Percentiles rank a stretch among this genome's conserved stretches.
Conservation (phyloP, 1,139 yeast genomes). For the Sugiyamaella castrensis region DNA sequence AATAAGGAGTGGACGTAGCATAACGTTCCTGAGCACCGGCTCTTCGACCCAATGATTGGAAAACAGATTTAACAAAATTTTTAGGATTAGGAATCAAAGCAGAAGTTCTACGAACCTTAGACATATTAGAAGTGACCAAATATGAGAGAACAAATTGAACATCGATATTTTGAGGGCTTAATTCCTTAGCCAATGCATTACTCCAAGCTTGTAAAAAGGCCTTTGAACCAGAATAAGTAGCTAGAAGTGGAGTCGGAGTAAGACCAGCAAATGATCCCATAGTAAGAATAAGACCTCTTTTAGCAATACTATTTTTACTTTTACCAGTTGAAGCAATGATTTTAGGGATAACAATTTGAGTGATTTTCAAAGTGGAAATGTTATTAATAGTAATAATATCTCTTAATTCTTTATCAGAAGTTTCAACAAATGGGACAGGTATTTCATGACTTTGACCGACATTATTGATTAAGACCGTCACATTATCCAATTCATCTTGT, state of each 20-base stretch:
- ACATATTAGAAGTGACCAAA: constrained; percentile 93
- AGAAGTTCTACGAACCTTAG: constrained; percentile 80
- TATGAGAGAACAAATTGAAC: constrained; percentile 87
- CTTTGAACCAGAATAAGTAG: constrained; percentile 94
- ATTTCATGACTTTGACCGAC: constrained; percentile 94
- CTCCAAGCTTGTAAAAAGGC: constrained; percentile 95
- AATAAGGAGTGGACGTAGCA: constrained; percentile 86
- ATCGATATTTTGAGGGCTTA: constrained; percentile 64
- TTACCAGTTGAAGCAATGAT: constrained; percentile 35
- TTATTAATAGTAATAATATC: constrained; percentile 83
- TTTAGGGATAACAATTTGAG: constrained; percentile 70
- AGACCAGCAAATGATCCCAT: constrained; percentile 98
- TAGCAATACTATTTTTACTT: constrained; percentile 43
- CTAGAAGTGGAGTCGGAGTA: constrained; percentile 86
- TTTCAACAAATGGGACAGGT: constrained; percentile 89
- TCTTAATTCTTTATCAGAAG: constrained; percentile 67
- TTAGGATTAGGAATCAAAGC: constrained; percentile 77
- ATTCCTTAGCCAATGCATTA: constrained; percentile 82
- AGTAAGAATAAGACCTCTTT: constrained; percentile 70
- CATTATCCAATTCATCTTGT: constrained; percentile 41
- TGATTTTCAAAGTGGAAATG: constrained; percentile 76
- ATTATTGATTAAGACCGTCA: constrained; percentile 79
- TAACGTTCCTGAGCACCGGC: constrained; percentile 90
- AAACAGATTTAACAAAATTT: constrained; percentile 66
- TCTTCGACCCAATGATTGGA: constrained; percentile 72